Evolutionary conservation across 768 basidiomycete genomes (phyloP), one percentile per base, ranked within the genome.

Genomic region (Tulasnella calospora): DNA sequence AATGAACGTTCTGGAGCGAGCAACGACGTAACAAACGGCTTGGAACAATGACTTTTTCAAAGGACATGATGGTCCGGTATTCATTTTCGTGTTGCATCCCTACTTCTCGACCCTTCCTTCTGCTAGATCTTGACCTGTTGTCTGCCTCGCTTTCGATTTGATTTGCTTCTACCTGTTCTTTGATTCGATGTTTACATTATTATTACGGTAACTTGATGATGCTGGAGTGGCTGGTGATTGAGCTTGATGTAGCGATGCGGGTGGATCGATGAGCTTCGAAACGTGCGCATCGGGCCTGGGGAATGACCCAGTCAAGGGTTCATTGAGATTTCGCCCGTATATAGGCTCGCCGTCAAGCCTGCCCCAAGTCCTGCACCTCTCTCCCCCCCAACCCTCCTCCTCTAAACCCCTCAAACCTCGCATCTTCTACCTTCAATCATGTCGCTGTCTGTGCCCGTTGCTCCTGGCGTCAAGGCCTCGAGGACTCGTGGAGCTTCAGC

Each of bases 401-500:
- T 73, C 44, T 44, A 17, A 44, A 15, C 44, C 44, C 15, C 13
- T 15, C 71, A 73, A 67, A 1, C 55, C 75, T 35, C 40, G 21
- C 17, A 61, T 76, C 61, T 44, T 23, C 75, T 36, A n/a, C 35
- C 19, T 72, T 69, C 61, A 69, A 33, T 74, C 80, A 80, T 80
- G 79, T 78, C 70, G 41, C 81, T 80, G n/a, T 79, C 79, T 38
- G 80, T 78, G 36, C 77, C 77, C 30, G 33, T 73, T 23, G 74
- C 80, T 23, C 71, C 76, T 19, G 76, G 70, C 51, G 78, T 80
- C 79, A 82, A 82, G 80, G 79, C 82, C 38, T 70, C 80, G 46
- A 82, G 83, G 47, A 74, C 74, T 36, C 80, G 82, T 79, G 82
- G 82, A 27, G 80, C 81, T 69, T 83, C 82, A 30, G 82, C 82